Evolutionary conservation across 495 filamentous ascomycete genomes (phyloP).

Genomic region (Friedmanniomyces simplex): DNA sequence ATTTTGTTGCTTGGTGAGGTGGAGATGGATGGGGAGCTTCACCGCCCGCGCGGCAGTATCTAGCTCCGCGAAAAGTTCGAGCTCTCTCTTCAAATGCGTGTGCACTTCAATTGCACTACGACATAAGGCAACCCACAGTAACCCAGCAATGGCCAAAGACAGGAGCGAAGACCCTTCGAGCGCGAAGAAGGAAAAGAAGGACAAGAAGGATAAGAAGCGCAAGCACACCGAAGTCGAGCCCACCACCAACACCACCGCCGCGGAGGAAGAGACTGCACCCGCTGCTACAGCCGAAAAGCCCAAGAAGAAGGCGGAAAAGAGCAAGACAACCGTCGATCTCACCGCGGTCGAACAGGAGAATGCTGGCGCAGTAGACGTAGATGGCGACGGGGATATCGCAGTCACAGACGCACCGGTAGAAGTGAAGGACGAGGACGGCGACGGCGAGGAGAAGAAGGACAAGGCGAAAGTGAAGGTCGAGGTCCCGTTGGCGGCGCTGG

Average conservation of each 20-base stretch:
- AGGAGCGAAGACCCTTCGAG: constrained; percentile 16
- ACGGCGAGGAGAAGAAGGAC: constrained; percentile 2
- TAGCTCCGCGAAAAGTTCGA: not conserved
- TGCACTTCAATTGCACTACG: not conserved
- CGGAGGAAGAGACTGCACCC: not conserved
- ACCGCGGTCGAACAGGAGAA: not conserved
- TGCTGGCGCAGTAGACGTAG: not conserved
- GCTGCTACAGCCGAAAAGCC: constrained; percentile 35
- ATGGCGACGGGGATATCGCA: constrained; percentile 8
- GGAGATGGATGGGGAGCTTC: too few species aligned
- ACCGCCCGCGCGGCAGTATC: too few species aligned
- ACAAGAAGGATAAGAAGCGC: constrained; percentile 53
- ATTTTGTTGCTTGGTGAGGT: too few species aligned
- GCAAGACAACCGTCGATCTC: constrained; percentile 3
- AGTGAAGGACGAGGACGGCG: constrained; percentile 12
- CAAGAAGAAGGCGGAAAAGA: constrained; percentile 74
- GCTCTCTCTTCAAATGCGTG: not conserved
- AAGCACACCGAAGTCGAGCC: constrained; percentile 7
- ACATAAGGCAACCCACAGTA: not conserved
- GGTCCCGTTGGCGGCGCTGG: constrained; percentile 55
- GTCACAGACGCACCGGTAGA: not conserved
- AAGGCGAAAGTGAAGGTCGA: constrained; percentile 4
- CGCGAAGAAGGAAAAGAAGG: constrained; percentile 57
- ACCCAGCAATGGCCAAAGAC: constrained; percentile 28
- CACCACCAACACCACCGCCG: not conserved